These are phyloP conservation scores for Floccularia luteovirens DNA, from an alignment of 768 basidiomycete genomes.

Conservation along the genomic window DNA sequence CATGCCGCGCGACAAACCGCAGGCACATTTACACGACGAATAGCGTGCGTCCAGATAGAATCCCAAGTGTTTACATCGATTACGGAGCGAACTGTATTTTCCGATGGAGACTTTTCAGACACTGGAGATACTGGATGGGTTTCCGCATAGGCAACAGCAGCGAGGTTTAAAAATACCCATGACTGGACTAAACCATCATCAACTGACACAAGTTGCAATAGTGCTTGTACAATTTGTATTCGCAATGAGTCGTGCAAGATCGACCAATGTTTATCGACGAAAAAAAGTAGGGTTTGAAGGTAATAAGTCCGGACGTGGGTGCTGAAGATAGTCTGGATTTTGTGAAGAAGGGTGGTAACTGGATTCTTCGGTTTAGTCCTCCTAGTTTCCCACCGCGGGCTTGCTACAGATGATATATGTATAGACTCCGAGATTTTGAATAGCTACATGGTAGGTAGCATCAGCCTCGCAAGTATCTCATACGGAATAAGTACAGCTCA, in stretches of 20 bases:
- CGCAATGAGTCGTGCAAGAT: slow-evolving; percentile 53
- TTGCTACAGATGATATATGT: slow-evolving; percentile 19
- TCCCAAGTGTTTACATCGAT: slow-evolving; percentile 54
- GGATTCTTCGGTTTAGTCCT: slow-evolving; percentile 53
- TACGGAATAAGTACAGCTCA: slow-evolving; percentile 18
- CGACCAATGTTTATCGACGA: slow-evolving; percentile 74
- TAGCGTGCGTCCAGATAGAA: slow-evolving; percentile 74
- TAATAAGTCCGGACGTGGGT: slow-evolving; percentile 33
- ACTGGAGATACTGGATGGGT: slow-evolving; percentile 2
- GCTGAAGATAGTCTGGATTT: slow-evolving; percentile 28
- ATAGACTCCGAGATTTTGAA: slow-evolving; percentile 56
- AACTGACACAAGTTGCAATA: slow-evolving; percentile 54
- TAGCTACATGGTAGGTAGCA: slow-evolving; percentile 36
- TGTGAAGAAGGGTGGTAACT: slow-evolving; percentile 43
- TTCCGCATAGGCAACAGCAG: slow-evolving; percentile 58
- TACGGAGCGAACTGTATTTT: no score
- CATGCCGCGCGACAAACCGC: slow-evolving; percentile 74
- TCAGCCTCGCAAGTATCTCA: neutral
- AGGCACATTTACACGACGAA: slow-evolving; percentile 65
- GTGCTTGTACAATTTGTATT: slow-evolving; percentile 41
- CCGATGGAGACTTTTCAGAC: neutral
- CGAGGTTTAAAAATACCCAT: slow-evolving; percentile 81
- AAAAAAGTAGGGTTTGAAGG: slow-evolving; percentile 78
- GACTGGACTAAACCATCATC: slow-evolving; percentile 66
- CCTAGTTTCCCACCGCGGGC: slow-evolving; percentile 31